A percentile compares a stretch with the other conserved stretches of the same genome.
Conservation (phyloP, 2,329 filamentous ascomycete species). For the Dendrostoma leiphaemia region DNA sequence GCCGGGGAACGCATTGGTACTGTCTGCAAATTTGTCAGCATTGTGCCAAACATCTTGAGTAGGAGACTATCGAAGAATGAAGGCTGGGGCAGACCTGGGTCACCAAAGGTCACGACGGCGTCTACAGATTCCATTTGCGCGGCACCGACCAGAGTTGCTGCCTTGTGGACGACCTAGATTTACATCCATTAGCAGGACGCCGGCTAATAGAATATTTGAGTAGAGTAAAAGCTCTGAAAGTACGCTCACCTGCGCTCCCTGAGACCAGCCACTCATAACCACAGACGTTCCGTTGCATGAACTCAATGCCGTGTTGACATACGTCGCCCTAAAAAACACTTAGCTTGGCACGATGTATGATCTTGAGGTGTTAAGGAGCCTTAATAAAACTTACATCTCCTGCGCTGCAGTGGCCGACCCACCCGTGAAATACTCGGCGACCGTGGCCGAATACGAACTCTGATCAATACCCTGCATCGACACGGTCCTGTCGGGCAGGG, state of each 20-base stretch:
- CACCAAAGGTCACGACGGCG: conserved; percentile 29
- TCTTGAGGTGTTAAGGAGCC: no score
- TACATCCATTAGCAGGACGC: no score
- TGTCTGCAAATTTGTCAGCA: conserved; percentile 11
- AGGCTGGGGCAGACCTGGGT: conserved; percentile 19
- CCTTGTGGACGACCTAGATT: conserved; percentile 29
- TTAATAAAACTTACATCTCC: conserved; percentile 14
- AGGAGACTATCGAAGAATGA: no score
- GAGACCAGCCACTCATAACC: conserved; percentile 38
- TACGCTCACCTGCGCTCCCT: conserved; percentile 30
- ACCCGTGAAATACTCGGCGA: conserved; percentile 23
- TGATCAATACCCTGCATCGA: conserved; percentile 26
- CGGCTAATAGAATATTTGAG: no score
- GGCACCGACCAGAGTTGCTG: conserved; percentile 22
- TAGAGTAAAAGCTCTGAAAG: no score
- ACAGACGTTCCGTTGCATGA: conserved; percentile 38
- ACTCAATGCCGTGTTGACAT: conserved; percentile 25
- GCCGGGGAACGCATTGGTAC: conserved; percentile 18
- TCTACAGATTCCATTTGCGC: conserved; percentile 19
- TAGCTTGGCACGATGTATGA: no score
- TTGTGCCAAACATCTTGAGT: background rate
- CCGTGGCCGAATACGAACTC: conserved; percentile 22
- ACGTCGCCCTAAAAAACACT: conserved; percentile 29
- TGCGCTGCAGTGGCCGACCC: conserved; percentile 22
- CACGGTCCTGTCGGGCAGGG: conserved; percentile 18